Conservation (phyloP, 2,329 filamentous ascomycete genomes). For the Xylaria sp. region DNA sequence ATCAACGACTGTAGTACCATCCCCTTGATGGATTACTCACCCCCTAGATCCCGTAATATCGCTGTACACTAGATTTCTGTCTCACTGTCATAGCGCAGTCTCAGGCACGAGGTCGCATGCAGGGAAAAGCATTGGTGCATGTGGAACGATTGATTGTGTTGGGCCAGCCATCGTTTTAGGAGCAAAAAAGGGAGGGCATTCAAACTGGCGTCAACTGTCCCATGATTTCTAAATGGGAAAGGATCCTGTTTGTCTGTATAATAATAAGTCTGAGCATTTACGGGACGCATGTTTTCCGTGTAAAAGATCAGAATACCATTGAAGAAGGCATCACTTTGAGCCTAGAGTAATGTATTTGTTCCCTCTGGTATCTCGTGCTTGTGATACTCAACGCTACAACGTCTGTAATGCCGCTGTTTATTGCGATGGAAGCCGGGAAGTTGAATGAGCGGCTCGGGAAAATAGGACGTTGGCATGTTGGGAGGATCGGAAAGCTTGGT, state of each 20-base stretch:
- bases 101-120: slow-evolving; percentile 30
- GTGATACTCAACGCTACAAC: neutral
- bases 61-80: slow-evolving; percentile 38
- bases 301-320: slow-evolving; percentile 17
- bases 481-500: neutral
- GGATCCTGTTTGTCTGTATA: slow-evolving; percentile 42
- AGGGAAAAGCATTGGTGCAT: slow-evolving; percentile 34
- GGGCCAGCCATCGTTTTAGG: slow-evolving; percentile 39
- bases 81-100: slow-evolving; percentile 25
- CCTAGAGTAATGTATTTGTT: neutral
- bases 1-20: slow-evolving; percentile 29
- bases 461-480: neutral
- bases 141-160: slow-evolving; percentile 35
- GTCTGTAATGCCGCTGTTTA: neutral
- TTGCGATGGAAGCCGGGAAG: neutral
- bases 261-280: slow-evolving; percentile 44
- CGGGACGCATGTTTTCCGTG: slow-evolving; percentile 28
- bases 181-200: slow-evolving; percentile 38
- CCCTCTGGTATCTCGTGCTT: neutral
- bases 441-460: neutral
- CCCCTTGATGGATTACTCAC: slow-evolving; percentile 19
- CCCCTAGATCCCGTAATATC: slow-evolving; percentile 26
- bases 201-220: slow-evolving; percentile 42
- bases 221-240: slow-evolving; percentile 36
- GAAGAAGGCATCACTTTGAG: slow-evolving; percentile 10